phyloP scores from a whole-genome alignment of 768 basidiomycete genomes.

The Tephrocybe sp. region DNA sequence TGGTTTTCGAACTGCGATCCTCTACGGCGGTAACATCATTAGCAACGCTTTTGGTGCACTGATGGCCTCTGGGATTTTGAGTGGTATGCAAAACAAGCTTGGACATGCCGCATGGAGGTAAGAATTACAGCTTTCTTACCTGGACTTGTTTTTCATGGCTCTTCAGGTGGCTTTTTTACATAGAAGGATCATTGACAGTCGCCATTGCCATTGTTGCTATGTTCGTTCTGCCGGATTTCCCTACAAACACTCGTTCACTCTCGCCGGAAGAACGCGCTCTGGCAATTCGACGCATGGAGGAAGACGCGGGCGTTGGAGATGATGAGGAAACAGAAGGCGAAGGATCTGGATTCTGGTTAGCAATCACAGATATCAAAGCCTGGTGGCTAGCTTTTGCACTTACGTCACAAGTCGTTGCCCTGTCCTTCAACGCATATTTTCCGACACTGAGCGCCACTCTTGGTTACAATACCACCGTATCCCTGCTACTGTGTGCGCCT shows the following conservation, averaged over 20 bases:
- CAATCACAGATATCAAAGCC: conserved; percentile 69
- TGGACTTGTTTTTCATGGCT: not conserved
- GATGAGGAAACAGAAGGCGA: conserved; percentile 24
- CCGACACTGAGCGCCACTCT: conserved; percentile 70
- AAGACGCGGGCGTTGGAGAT: conserved; percentile 42
- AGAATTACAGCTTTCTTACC: conserved; percentile 8
- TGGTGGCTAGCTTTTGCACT: conserved; percentile 51
- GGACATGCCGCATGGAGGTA: conserved; percentile 75
- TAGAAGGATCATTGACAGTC: conserved; percentile 62
- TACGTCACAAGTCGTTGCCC: conserved; percentile 44
- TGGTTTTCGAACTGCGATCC: conserved; percentile 62
- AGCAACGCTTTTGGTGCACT: conserved; percentile 82
- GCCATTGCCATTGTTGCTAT: conserved; percentile 46
- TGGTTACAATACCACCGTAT: conserved; percentile 60
- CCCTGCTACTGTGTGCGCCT: conserved; percentile 51
- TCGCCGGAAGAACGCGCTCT: conserved; percentile 53
- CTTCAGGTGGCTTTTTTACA: conserved; percentile 67
- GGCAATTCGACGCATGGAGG: conserved; percentile 58
- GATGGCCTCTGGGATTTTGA: conserved; percentile 73
- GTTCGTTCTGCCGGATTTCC: conserved; percentile 75
- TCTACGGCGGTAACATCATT: conserved; percentile 71
- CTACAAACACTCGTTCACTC: conserved; percentile 54
- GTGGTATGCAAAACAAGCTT: conserved; percentile 64
- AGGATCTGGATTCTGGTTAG: conserved; percentile 47
- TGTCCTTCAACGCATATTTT: conserved; percentile 73